Conservation (phyloP, 345 rosid genomes). For the Camelina neglecta region DNA sequence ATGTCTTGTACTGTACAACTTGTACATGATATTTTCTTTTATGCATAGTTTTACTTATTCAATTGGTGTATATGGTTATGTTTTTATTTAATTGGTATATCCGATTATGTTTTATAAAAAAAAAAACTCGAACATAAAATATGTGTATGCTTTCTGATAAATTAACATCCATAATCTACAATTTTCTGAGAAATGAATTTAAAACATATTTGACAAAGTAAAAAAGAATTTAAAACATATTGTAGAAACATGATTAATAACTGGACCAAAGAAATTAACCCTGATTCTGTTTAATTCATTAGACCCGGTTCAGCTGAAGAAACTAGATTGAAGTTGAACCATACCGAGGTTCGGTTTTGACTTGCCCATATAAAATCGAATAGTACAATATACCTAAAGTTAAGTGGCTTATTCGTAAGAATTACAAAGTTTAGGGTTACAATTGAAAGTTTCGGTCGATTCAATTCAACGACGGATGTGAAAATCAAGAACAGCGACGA, state of each 20-base stretch:
- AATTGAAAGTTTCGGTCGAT: conserved; percentile 4
- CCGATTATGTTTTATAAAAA: too few relatives aligned
- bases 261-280: not conserved
- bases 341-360: not conserved
- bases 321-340: not conserved
- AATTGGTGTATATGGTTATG: too few relatives aligned
- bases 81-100: too few relatives aligned
- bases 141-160: not conserved
- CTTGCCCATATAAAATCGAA: not conserved
- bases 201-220: not conserved
- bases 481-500: conserved; percentile 12
- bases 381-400: not conserved
- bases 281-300: not conserved
- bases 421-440: not conserved
- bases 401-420: conserved; percentile 18
- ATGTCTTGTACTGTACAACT: too few relatives aligned
- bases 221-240: not conserved
- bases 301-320: not conserved
- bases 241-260: not conserved
- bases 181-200: not conserved
- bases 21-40: too few relatives aligned
- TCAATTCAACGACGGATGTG: conserved; percentile 31
- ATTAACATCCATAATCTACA: not conserved
- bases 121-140: not conserved
- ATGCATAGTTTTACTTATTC: too few relatives aligned